Conservation (phyloP, 169 alveolate species). For the Eimeria praecox region DNA sequence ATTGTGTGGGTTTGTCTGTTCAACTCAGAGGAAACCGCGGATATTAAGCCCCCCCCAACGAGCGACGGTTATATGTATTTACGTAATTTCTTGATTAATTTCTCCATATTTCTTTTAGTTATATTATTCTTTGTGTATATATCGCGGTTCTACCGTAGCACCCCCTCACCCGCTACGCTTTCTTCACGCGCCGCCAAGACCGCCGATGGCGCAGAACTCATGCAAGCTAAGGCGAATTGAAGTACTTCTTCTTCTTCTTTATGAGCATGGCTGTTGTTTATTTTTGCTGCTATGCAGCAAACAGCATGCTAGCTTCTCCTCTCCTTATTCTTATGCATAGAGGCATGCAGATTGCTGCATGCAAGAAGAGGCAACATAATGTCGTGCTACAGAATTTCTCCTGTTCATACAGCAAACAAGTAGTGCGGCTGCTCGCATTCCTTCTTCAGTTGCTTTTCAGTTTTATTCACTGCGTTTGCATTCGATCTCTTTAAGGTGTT, state of each 20-base stretch:
- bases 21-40: slow-evolving; percentile 41
- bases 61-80: slow-evolving; percentile 44
- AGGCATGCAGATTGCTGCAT: slow-evolving; percentile 1
- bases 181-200: background rate
- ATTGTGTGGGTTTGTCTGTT: background rate
- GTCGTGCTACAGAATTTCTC: too few species aligned
- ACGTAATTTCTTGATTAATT: slow-evolving; percentile 52
- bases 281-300: background rate
- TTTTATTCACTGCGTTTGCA: too few species aligned
- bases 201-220: background rate
- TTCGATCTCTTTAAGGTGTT: too few species aligned
- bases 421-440: too few species aligned
- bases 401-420: too few species aligned
- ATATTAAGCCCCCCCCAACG: background rate
- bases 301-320: background rate
- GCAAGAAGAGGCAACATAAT: background rate
- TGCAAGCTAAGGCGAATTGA: slow-evolving; percentile 34
- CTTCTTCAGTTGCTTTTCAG: too few species aligned
- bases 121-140: slow-evolving; percentile 67
- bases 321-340: background rate
- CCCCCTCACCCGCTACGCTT: background rate
- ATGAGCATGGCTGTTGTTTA: background rate
- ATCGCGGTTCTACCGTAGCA: slow-evolving; percentile 56
- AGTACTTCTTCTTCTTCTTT: background rate
- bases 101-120: slow-evolving; percentile 38